Conservation (phyloP, 192 early-diverging fungal species). For the Coemansia javaensis region DNA sequence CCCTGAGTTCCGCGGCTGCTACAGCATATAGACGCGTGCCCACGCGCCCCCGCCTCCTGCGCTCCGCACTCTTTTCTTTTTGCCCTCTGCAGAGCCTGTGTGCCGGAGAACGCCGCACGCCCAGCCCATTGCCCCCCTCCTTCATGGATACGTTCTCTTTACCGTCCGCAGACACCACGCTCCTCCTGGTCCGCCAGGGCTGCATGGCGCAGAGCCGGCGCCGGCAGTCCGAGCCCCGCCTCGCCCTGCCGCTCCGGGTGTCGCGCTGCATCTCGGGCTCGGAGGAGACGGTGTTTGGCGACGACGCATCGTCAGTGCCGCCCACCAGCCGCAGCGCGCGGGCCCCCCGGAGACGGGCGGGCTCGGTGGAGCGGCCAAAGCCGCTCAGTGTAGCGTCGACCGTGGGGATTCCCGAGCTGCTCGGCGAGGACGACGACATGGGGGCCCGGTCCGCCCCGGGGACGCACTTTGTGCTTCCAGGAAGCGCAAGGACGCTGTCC, state of each 20-base stretch:
- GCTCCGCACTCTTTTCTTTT: too few species aligned
- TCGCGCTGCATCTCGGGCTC: constrained; percentile 2
- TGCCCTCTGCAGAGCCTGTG: not conserved
- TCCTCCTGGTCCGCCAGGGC: constrained; percentile 33
- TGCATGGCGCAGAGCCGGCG: constrained; percentile 33
- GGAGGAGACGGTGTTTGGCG: not conserved
- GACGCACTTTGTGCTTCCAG: not conserved
- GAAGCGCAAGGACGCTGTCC: not conserved
- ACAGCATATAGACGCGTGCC: too few species aligned
- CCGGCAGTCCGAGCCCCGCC: constrained; percentile 9
- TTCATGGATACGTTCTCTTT: constrained; percentile 24
- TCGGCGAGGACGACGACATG: not conserved
- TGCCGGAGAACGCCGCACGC: too few species aligned
- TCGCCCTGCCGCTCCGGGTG: not conserved
- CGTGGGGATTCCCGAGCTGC: not conserved
- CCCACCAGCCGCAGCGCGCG: not conserved
- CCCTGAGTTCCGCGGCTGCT: too few species aligned
- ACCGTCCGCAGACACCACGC: constrained; percentile 16
- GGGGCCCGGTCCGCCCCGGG: too few species aligned
- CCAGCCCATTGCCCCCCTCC: too few species aligned
- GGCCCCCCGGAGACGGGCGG: not conserved
- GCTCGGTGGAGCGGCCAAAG: not conserved
- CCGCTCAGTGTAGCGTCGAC: not conserved
- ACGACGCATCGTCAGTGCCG: not conserved
- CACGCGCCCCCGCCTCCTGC: too few species aligned